Evolutionary conservation across 2,329 filamentous ascomycete genomes (phyloP).

Genomic region (Colletotrichum truncatum): DNA sequence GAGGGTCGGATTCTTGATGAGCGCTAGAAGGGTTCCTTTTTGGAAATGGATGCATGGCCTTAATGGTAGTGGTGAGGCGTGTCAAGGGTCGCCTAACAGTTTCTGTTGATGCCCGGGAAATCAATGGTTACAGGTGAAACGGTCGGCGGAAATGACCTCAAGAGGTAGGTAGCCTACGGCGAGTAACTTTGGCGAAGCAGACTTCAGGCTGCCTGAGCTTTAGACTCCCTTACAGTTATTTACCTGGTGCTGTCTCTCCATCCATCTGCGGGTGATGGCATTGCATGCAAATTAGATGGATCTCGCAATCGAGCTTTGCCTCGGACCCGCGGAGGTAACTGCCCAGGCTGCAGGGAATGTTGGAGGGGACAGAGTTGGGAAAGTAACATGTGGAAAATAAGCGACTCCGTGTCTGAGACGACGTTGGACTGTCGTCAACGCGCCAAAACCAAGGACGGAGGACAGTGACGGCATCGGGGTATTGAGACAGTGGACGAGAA

Average conservation of each 20-base stretch:
- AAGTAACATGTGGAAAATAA: not conserved
- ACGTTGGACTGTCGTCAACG: not conserved
- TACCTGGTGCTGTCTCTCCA: not conserved
- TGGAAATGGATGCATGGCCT: not conserved
- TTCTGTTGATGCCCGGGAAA: not conserved
- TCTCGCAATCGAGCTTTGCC: not conserved
- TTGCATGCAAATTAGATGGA: not conserved
- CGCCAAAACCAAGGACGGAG: conserved; percentile 11
- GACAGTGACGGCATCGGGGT: conserved; percentile 22
- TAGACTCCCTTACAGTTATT: not conserved
- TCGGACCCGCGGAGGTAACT: conserved; percentile 2
- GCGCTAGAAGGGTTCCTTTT: conserved; percentile 9
- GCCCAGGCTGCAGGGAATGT: conserved; percentile 9
- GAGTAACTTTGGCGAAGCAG: not conserved
- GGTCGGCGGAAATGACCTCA: not conserved
- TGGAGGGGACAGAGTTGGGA: conserved; percentile 9
- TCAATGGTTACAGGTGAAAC: conserved; percentile 6
- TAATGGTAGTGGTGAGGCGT: conserved; percentile 2
- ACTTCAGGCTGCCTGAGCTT: not conserved
- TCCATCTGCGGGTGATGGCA: not conserved
- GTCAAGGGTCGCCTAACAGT: conserved; percentile 7
- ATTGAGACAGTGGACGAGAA: conserved; percentile 17
- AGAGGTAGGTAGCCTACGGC: not conserved
- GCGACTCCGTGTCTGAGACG: conserved; percentile 12
- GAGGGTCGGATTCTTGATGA: not conserved